Evolutionary conservation across 495 filamentous ascomycete genomes (phyloP).

Genomic region (Penicillium waksmanii): DNA sequence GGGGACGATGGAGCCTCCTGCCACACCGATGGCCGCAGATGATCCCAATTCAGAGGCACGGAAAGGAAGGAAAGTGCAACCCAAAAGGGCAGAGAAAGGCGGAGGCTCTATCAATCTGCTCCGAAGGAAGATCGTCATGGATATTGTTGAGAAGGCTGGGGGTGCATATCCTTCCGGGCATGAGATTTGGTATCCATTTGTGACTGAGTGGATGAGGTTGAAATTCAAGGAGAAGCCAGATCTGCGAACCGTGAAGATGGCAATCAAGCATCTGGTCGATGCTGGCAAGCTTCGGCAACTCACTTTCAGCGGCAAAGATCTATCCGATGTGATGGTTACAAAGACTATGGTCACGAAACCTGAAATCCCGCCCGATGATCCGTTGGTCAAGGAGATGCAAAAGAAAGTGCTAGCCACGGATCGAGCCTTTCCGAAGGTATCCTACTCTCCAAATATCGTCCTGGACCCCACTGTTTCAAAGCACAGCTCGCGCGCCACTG

Average conservation of each 20-base stretch:
- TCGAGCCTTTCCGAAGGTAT: constrained; percentile 23
- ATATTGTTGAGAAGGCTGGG: constrained; percentile 67
- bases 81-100: constrained; percentile 20
- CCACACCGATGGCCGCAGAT: not conserved
- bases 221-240: constrained; percentile 51
- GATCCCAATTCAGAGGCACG: not conserved
- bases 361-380: constrained; percentile 52
- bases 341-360: constrained; percentile 56
- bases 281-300: constrained; percentile 60
- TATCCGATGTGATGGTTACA: constrained; percentile 56
- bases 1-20: not conserved
- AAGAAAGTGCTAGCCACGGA: constrained; percentile 50
- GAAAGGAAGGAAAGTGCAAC: not conserved
- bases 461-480: constrained; percentile 35
- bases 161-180: constrained; percentile 77
- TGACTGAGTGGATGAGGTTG: constrained; percentile 60
- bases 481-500: constrained; percentile 13
- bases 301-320: constrained; percentile 63
- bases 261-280: constrained; percentile 65
- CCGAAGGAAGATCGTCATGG: constrained; percentile 66
- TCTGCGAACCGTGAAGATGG: constrained; percentile 52
- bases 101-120: constrained; percentile 52
- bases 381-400: constrained; percentile 56
- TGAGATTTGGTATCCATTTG: constrained; percentile 73
- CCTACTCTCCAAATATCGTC: constrained; percentile 40